Evolutionary conservation across 306 rosid species (phyloP).

Genomic region (Purshia tridentata): DNA sequence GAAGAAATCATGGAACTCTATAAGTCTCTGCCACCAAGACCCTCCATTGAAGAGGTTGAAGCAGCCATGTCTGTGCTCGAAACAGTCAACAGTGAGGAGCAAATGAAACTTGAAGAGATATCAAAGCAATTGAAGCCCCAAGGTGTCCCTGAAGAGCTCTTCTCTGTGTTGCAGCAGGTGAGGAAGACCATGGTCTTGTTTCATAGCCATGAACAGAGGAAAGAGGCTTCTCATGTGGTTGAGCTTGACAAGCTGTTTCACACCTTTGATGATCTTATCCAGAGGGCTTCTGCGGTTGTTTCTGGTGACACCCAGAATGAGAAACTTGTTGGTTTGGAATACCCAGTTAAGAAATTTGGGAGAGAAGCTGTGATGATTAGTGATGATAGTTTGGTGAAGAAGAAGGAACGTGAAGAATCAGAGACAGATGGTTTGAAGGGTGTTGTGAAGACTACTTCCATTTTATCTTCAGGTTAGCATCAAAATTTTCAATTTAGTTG

Average conservation of each 20-base stretch:
- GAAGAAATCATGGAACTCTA: conserved; percentile 60
- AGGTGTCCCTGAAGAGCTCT: conserved; percentile 57
- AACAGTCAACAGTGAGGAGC: conserved; percentile 59
- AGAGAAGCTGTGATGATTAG: conserved; percentile 20
- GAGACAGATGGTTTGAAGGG: conserved; percentile 28
- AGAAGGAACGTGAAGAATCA: conserved; percentile 26
- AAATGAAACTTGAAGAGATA: conserved; percentile 57
- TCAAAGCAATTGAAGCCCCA: conserved; percentile 38
- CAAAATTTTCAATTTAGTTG: neutral
- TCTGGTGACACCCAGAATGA: conserved; percentile 44
- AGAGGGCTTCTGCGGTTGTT: conserved; percentile 63
- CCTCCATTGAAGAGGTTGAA: conserved; percentile 74
- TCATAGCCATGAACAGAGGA: conserved; percentile 56
- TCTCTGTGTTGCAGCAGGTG: conserved; percentile 55
- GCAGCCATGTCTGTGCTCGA: conserved; percentile 64
- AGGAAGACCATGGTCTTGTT: conserved; percentile 56
- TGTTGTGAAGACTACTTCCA: conserved; percentile 37
- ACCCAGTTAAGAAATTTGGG: conserved; percentile 30
- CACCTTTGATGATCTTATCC: conserved; percentile 70
- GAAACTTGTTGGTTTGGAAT: conserved; percentile 24
- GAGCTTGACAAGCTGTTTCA: conserved; percentile 58
- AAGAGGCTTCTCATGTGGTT: conserved; percentile 59
- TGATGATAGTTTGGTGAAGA: conserved; percentile 42
- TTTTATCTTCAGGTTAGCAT: conserved; percentile 53
- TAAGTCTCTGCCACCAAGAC: conserved; percentile 76